phyloP scores from a whole-genome alignment of 768 basidiomycete species.

The Phaffia tasmanica region DNA sequence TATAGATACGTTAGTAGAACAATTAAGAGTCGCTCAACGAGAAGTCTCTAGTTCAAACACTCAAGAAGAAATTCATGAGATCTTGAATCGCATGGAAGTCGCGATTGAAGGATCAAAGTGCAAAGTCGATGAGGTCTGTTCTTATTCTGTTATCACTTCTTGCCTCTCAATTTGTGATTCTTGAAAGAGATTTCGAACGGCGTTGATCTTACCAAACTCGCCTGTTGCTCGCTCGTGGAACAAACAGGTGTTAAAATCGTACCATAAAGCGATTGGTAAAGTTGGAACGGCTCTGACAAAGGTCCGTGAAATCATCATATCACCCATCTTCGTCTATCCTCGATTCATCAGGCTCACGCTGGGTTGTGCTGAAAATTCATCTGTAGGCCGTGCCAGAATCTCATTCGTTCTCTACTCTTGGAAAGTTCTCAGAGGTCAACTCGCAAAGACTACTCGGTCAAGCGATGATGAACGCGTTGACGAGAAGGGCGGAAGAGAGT shows the following conservation, averaged over 20 bases:
- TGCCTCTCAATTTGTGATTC: slow-evolving; percentile 16
- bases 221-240: not conserved
- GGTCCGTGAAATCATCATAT: slow-evolving; percentile 43
- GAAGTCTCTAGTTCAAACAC: slow-evolving; percentile 18
- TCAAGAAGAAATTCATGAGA: not conserved
- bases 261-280: slow-evolving; percentile 62
- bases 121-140: slow-evolving; percentile 46
- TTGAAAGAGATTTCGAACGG: slow-evolving; percentile 69
- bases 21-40: slow-evolving; percentile 27
- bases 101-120: slow-evolving; percentile 39
- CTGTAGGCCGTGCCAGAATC: slow-evolving; percentile 24
- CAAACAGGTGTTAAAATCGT: slow-evolving; percentile 64
- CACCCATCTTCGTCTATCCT: slow-evolving; percentile 7
- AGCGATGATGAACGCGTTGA: slow-evolving; percentile 33
- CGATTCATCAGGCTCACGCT: not conserved
- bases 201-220: slow-evolving; percentile 45
- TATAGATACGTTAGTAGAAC: not conserved
- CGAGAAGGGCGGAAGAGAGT: no score
- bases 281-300: slow-evolving; percentile 85
- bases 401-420: slow-evolving; percentile 31
- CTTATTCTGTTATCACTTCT: slow-evolving; percentile 30
- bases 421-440: slow-evolving; percentile 31
- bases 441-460: slow-evolving; percentile 30
- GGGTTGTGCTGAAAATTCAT: not conserved
- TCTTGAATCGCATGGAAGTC: not conserved